Conservation (phyloP, 2,329 filamentous ascomycete species). For the Monilinia laxa region DNA sequence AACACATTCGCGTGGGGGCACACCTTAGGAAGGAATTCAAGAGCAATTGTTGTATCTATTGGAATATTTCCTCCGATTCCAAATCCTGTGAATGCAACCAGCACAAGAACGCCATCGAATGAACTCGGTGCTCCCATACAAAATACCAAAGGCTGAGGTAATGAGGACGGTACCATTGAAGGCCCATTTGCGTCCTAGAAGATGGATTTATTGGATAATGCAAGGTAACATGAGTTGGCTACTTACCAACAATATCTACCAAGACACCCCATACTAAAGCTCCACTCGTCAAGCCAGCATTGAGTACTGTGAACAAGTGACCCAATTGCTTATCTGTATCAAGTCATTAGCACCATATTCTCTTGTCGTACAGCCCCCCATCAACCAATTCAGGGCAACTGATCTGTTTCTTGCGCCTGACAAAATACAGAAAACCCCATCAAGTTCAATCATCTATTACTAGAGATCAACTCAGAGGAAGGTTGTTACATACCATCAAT, state of each 20-base stretch:
- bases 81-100: constrained; percentile 31
- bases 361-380: background rate
- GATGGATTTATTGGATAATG: constrained; percentile 12
- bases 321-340: constrained; percentile 26
- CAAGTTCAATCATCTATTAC: background rate
- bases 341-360: background rate
- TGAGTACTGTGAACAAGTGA: constrained; percentile 31
- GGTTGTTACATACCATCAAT: constrained; percentile 25
- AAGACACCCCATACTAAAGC: constrained; percentile 33
- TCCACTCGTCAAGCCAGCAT: constrained; percentile 30
- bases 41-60: constrained; percentile 37
- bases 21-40: constrained; percentile 36
- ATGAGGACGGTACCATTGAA: constrained; percentile 35
- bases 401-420: background rate
- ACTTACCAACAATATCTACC: constrained; percentile 34
- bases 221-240: background rate
- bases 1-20: background rate
- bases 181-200: constrained; percentile 31
- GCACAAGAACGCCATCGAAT: constrained; percentile 28
- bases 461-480: background rate
- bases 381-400: constrained; percentile 5
- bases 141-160: constrained; percentile 31
- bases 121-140: constrained; percentile 28
- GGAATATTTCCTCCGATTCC: constrained; percentile 38
- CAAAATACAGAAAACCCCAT: background rate